phyloP scores from a whole-genome alignment of 805 yeast species.

The Yarrowia deformans region DNA sequence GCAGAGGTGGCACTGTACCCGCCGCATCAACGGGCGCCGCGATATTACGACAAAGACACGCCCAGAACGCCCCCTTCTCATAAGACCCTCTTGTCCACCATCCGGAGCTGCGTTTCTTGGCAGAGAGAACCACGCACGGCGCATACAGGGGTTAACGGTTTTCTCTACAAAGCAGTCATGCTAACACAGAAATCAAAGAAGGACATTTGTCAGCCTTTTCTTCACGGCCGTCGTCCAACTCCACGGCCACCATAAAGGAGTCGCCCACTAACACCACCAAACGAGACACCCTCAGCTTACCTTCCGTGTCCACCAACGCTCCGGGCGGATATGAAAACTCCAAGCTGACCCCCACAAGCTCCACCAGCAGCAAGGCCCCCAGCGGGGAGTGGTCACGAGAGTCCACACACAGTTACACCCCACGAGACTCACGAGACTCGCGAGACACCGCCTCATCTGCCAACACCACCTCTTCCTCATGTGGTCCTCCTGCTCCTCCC shows the following conservation, averaged over 20 bases:
- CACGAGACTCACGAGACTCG: constrained; percentile 26
- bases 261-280: constrained; percentile 33
- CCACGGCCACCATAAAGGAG: constrained; percentile 41
- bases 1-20: neutral
- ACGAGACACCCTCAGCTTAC: constrained; percentile 26
- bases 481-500: constrained; percentile 4
- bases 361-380: constrained; percentile 27
- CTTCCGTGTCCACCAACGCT: constrained; percentile 16
- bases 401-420: constrained; percentile 30
- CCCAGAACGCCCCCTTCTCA: neutral
- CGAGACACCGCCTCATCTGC: neutral
- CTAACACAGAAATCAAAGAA: constrained; percentile 52
- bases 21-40: neutral
- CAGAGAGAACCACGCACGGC: no score
- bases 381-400: constrained; percentile 32
- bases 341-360: constrained; percentile 32
- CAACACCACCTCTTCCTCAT: neutral
- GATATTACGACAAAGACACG: neutral
- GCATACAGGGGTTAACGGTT: no score
- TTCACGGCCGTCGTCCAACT: constrained; percentile 45
- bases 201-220: constrained; percentile 50
- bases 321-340: neutral
- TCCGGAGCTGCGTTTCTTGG: no score
- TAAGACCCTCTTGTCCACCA: neutral
- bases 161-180: neutral